Evolutionary conservation across 345 rosid genomes (phyloP), one percentile per base, ranked within the genome.

Genomic region (Conringia planisiliqua): DNA sequence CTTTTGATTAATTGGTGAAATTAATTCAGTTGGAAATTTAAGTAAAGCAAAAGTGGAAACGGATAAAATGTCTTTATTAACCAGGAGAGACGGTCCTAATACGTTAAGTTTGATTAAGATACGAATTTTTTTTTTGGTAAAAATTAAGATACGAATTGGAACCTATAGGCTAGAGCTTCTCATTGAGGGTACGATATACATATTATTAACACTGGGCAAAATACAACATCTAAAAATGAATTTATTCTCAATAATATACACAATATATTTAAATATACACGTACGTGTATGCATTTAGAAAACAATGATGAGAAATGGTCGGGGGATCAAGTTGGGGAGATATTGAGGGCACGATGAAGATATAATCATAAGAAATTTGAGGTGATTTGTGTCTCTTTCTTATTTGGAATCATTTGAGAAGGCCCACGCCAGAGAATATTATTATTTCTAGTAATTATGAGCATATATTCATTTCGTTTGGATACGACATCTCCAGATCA

Each of bases 341-440:
- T 72, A 66, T 47, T 66, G 83, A 78, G 77, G 84, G 81, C 83
- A 77, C 68, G 67, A 22, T 74, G 68, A 65, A 71, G 47, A 69
- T 65, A 44, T 67, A 58, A 75, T 75, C 62, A 75, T 66, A 67
- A 30, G 54, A 40, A 56, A 14, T 58, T 75, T 77, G 75, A 66
- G 72, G 84, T 78, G 87, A 83, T 78, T 80, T 80, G 86, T 84
- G 89, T 83, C 74, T 55, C 80, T 77, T 68, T 84, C 85, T 78
- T 67, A 80, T 83, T 84, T 51, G 87, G 87, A 80, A 88, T 85
- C 75, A 79, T 73, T 80, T 67, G 67, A 59, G 48, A 81, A 72
- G 92, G 87, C 88, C 92, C 90, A 85, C 82, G 82, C 84, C 85
- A 82, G 87, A 73, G 90, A 86, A 83, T 86, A 81, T 82, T 86